phyloP scores from a whole-genome alignment of 1,139 yeast species.

The Geotrichum carabidarum region DNA sequence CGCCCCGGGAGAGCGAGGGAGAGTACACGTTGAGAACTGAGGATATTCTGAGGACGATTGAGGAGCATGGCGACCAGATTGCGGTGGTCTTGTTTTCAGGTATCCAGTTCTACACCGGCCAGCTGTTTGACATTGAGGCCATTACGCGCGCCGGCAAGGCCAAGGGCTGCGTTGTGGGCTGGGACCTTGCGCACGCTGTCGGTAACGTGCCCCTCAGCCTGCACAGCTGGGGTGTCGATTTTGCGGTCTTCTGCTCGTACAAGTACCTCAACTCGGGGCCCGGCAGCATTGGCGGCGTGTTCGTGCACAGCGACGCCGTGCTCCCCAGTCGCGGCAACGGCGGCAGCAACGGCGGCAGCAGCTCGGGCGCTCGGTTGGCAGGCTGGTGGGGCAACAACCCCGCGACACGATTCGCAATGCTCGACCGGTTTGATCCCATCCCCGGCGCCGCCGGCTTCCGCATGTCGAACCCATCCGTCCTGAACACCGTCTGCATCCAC shows the following conservation, averaged over 20 bases:
- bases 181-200: constrained; percentile 95
- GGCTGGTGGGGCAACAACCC: constrained; percentile 98
- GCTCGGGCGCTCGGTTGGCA: constrained; percentile 61
- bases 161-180: constrained; percentile 64
- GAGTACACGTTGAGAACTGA: constrained; percentile 56
- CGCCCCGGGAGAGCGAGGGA: constrained; percentile 47
- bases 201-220: constrained; percentile 74
- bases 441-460: constrained; percentile 80
- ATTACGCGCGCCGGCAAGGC: constrained; percentile 60
- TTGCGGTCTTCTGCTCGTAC: constrained; percentile 93
- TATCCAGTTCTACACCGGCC: constrained; percentile 90
- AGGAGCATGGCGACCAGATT: constrained; percentile 54
- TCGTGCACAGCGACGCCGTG: constrained; percentile 55
- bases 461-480: constrained; percentile 88
- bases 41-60: constrained; percentile 55
- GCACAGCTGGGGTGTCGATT: constrained; percentile 88
- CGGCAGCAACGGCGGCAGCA: background rate
- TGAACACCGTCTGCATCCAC: constrained; percentile 68
- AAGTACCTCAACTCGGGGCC: constrained; percentile 91
- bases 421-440: constrained; percentile 71
- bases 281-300: constrained; percentile 83
- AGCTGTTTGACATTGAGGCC: constrained; percentile 61
- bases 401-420: constrained; percentile 68
- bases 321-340: constrained; percentile 35
- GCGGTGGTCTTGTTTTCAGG: constrained; percentile 82